Base-by-base conservation (phyloP, 768 basidiomycete species). In the Strobilomyces confusus region DNA sequence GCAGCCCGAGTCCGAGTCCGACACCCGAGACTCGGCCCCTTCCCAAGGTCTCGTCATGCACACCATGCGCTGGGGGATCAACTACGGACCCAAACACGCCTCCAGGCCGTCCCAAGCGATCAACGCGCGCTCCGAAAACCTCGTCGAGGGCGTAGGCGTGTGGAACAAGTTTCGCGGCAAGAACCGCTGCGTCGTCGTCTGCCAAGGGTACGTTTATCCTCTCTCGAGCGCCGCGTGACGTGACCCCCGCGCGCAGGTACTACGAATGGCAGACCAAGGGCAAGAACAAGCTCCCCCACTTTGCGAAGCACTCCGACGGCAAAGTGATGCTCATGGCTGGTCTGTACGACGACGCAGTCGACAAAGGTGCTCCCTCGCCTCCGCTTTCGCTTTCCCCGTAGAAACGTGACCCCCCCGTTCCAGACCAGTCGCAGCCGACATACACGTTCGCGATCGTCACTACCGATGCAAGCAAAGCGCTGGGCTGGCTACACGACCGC, bases 221-320 rank as follows among this genome's bases (percentile, higher is more conserved):
- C 11, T 36, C 2, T 15, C 8, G 19, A 13, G 3, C 5, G 20
- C 17, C 9, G 19, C 14, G 4, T 4, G 20, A 6, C 22, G 13
- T 13, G 8, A 36, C 1, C 19, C 1, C 22, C 13, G 17, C 20
- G 20, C 13, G 26, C 38, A 92, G 92, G 29, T 97, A 97, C 68
- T 98, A 92, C 66, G 95, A 99, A 70, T 98, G 95, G 95, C 77
- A 91, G 38, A 87, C 84, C 52, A 91, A 87, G 66, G 88, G 86
- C 48, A 88, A 85, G 63, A 76, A 81, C 38, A 89, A 88, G 59
- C 63, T 90, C 1, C 92, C 95, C 0, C 83, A 95, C 65, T 94
- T 92, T 61, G 84, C 81, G 34, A 89, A 85, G 62, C 82, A 79
- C 40, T 78, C 80, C 41, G 80, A 87, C 52, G 73, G 74, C 20